phyloP scores from a whole-genome alignment of 176 grass and related monocot species.

The Carex pumila region DNA sequence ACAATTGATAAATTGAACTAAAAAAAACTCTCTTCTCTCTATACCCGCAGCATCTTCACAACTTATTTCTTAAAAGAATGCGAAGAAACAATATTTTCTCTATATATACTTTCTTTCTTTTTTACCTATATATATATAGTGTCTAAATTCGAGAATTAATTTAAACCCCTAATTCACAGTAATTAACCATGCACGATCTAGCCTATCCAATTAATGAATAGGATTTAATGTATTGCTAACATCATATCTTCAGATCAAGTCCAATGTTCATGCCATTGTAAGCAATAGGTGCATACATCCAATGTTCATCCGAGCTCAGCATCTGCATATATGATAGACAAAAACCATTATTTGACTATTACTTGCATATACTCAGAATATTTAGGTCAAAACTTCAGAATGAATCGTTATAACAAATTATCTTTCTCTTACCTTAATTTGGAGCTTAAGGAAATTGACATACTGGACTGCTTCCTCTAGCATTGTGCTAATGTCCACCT shows the following conservation, averaged over 20 bases:
- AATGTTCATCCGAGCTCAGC: constrained; percentile 72
- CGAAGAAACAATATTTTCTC: background rate
- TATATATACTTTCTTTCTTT: constrained; percentile 4
- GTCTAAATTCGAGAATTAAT: background rate
- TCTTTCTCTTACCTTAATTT: constrained; percentile 56
- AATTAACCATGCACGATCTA: background rate
- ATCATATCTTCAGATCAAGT: constrained; percentile 39
- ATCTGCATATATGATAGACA: constrained; percentile 39
- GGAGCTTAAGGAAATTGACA: constrained; percentile 79
- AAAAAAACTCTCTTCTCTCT: background rate
- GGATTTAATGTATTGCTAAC: background rate
- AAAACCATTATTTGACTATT: background rate
- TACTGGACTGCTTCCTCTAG: constrained; percentile 78
- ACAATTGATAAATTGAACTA: constrained; percentile 4
- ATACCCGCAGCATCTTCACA: background rate
- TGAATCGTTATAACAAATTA: background rate
- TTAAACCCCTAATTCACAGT: background rate
- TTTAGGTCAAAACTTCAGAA: background rate
- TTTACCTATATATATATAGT: background rate
- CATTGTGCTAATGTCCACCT: constrained; percentile 96
- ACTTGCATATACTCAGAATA: background rate
- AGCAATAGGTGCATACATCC: constrained; percentile 85
- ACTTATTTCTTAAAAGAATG: background rate
- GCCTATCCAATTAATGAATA: background rate
- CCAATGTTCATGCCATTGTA: constrained; percentile 80